phyloP scores from a whole-genome alignment of 306 rosid genomes.

The Hippophae rhamnoides region DNA sequence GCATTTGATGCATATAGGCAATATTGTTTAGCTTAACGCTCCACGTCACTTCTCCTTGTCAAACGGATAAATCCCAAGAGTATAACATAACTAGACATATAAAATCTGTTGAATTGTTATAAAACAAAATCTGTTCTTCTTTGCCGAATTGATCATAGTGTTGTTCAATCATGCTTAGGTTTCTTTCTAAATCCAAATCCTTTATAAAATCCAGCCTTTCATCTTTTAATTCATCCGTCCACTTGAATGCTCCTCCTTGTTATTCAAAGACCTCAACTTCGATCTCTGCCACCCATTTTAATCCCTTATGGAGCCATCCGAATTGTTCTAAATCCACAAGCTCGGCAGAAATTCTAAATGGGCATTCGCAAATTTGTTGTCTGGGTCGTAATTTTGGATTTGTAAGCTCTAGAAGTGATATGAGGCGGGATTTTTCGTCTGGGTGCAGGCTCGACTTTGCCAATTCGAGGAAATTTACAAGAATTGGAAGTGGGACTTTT shows the following conservation, averaged over 20 bases:
- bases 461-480: constrained; percentile 1
- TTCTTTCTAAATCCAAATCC: constrained; percentile 27
- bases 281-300: neutral
- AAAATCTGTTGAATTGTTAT: neutral
- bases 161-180: constrained; percentile 32
- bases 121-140: neutral
- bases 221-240: constrained; percentile 2
- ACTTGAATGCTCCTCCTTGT: constrained; percentile 7
- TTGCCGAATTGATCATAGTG: neutral
- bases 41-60: too few relatives aligned
- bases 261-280: constrained; percentile 4
- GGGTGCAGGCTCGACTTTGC: constrained; percentile 14
- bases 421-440: constrained; percentile 11
- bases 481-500: constrained; percentile 1
- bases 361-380: constrained; percentile 11
- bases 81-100: too few relatives aligned
- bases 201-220: constrained; percentile 2
- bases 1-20: too few relatives aligned
- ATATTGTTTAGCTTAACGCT: too few relatives aligned
- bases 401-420: constrained; percentile 8
- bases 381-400: constrained; percentile 13
- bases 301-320: constrained; percentile 1
- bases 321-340: constrained; percentile 4
- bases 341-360: constrained; percentile 3
- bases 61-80: too few relatives aligned